Evolutionary conservation across 108 stramenopile genomes (phyloP), one percentile per base, ranked within the genome.

Genomic region (Hondaea fermentalgiana): DNA sequence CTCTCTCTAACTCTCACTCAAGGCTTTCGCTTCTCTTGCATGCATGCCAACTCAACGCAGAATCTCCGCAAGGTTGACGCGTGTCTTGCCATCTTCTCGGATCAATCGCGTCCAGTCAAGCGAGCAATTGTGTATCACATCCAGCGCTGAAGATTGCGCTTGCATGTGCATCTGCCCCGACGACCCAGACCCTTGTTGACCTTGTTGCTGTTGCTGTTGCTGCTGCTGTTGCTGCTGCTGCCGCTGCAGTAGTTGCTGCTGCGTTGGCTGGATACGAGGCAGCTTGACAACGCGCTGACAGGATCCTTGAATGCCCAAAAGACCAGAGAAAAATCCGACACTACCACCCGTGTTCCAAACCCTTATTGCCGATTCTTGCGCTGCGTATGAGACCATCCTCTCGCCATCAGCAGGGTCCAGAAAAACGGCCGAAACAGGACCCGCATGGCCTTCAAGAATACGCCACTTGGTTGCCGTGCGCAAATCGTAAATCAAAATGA

Each of bases 401-500:
- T 83, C 76, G n/a, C 76, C 76, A 83, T 53, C 16, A 21, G 45
- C n/a, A 23, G 76, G 76, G n/a, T 83, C 76, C 45, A 83, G 28
- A 14, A 16, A 12, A 14, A 83, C 45, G 17, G 76, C 76, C n/a
- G 76, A 47, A 12, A 83, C 51, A 0, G 76, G 23, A 47, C 49
- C 76, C 12, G 19, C 28, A 3, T 83, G 76, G 23, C 76, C 76
- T 35, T 83, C 76, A 12, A 83, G 51, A 28, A 83, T 83, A 23
- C 76, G 76, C 76, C 76, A 83, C 51, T 83, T 83, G 76, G 76
- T 83, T 14, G 76, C 76, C 19, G 76, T 83, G 10, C 76, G 76
- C 44, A 83, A 45, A 45, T 83, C 76, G 51, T 83, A 83, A 45
- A 83, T 83, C 51, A 83, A 45, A 35, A 83, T 83, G 23, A 83